These are phyloP conservation scores for Apiotrichum gracile DNA, from an alignment of 1,284 basidiomycete species.

Conservation along the genomic window DNA sequence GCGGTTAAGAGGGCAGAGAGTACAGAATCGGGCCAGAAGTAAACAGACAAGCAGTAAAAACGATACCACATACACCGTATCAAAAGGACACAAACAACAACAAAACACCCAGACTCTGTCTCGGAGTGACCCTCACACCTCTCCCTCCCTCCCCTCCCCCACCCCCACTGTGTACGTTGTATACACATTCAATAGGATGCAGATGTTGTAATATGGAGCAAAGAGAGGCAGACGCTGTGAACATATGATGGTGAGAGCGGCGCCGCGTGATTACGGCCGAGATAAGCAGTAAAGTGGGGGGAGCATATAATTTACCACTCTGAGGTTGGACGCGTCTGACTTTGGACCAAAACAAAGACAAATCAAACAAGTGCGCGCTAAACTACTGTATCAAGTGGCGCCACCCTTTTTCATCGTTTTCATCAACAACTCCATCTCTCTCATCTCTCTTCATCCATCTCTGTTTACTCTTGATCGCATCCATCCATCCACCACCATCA, in stretches of 20 bases:
- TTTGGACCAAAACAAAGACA: background rate
- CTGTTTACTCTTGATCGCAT: background rate
- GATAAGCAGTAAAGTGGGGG: background rate
- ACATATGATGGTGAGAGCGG: no score
- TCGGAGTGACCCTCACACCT: background rate
- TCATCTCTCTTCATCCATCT: background rate
- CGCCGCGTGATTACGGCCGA: no score
- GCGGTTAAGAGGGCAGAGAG: no score
- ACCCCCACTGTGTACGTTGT: background rate
- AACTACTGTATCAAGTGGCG: background rate
- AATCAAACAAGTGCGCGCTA: background rate
- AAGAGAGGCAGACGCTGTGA: background rate
- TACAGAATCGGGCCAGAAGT: no score
- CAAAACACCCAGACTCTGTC: background rate
- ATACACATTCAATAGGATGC: background rate
- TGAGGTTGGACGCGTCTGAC: conserved; percentile 5
- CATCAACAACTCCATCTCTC: background rate
- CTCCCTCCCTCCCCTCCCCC: background rate
- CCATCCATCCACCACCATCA: background rate
- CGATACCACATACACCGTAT: background rate
- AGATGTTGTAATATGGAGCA: background rate
- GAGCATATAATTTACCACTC: background rate
- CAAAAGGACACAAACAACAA: background rate
- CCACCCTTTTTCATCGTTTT: background rate
- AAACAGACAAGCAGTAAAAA: no score